Evolutionary conservation across 805 yeast species (phyloP).

Genomic region (Spathaspora boniae): DNA sequence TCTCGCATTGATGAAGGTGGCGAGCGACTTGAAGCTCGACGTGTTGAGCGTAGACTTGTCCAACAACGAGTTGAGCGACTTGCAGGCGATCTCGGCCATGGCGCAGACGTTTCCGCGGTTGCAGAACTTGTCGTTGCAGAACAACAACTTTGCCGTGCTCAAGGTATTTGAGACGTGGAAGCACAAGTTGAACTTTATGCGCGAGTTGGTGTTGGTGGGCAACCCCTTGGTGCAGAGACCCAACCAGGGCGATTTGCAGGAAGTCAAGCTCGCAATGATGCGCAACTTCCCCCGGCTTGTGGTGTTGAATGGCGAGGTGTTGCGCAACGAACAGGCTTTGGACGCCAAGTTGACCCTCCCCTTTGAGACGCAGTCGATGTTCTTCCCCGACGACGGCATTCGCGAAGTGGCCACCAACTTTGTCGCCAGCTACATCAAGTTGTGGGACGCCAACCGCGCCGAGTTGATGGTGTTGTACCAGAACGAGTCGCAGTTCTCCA

Average conservation of each 20-base stretch:
- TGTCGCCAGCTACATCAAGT: constrained; percentile 64
- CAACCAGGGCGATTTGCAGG: constrained; percentile 26
- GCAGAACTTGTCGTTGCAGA: constrained; percentile 74
- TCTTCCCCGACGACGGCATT: constrained; percentile 75
- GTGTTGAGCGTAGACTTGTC: constrained; percentile 73
- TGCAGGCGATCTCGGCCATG: constrained; percentile 55
- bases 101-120: constrained; percentile 73
- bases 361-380: constrained; percentile 53
- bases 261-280: constrained; percentile 59
- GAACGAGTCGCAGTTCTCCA: constrained; percentile 78
- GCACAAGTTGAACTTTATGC: constrained; percentile 64
- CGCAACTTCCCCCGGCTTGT: constrained; percentile 75
- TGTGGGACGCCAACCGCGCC: constrained; percentile 78
- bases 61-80: constrained; percentile 56
- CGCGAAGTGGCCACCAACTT: constrained; percentile 74
- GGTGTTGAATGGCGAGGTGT: constrained; percentile 70
- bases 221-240: constrained; percentile 59
- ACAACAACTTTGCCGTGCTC: constrained; percentile 62
- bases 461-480: constrained; percentile 75
- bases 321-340: constrained; percentile 71
- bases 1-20: constrained; percentile 84
- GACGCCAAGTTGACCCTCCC: constrained; percentile 52
- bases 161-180: constrained; percentile 71
- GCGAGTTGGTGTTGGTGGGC: constrained; percentile 74
- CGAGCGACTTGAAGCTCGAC: constrained; percentile 49